Percentiles rank a stretch among this genome's conserved stretches.
Evolutionary conservation across 2,329 filamentous ascomycete genomes (phyloP).

Genomic region (Cladosporium colombiae): DNA sequence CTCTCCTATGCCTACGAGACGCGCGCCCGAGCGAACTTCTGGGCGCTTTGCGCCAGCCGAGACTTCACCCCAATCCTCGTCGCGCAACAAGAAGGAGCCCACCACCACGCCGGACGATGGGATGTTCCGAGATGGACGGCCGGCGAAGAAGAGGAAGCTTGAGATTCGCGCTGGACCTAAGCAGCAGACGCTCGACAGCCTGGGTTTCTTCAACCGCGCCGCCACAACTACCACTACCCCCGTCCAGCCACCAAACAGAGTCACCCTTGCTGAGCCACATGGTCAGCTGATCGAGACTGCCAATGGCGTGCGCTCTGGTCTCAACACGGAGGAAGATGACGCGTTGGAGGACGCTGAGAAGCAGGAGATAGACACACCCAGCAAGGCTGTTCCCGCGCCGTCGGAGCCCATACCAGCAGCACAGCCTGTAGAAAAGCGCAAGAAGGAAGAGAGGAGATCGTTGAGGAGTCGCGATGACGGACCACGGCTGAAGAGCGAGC

Average conservation of each 20-base stretch:
- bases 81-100: neutral
- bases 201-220: constrained; percentile 30
- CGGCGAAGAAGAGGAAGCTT: constrained; percentile 33
- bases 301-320: constrained; percentile 43
- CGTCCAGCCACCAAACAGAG: constrained; percentile 43
- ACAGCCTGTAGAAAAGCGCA: constrained; percentile 27
- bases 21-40: neutral
- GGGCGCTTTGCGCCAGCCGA: constrained; percentile 1
- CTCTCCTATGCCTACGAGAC: constrained; percentile 13
- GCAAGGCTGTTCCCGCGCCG: constrained; percentile 12
- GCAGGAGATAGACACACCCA: constrained; percentile 12
- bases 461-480: constrained; percentile 82
- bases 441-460: constrained; percentile 66
- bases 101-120: constrained; percentile 10
- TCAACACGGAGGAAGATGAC: constrained; percentile 39
- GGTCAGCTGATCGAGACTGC: constrained; percentile 44
- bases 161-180: constrained; percentile 27
- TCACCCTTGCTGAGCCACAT: constrained; percentile 47
- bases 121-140: constrained; percentile 28
- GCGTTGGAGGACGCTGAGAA: constrained; percentile 20
- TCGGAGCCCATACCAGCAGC: constrained; percentile 28
- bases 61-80: neutral
- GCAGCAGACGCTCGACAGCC: constrained; percentile 26
- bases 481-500: constrained; percentile 83
- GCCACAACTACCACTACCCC: constrained; percentile 12